phyloP scores from a whole-genome alignment of 1,284 basidiomycete species.

The Neonothopanus nambi region DNA sequence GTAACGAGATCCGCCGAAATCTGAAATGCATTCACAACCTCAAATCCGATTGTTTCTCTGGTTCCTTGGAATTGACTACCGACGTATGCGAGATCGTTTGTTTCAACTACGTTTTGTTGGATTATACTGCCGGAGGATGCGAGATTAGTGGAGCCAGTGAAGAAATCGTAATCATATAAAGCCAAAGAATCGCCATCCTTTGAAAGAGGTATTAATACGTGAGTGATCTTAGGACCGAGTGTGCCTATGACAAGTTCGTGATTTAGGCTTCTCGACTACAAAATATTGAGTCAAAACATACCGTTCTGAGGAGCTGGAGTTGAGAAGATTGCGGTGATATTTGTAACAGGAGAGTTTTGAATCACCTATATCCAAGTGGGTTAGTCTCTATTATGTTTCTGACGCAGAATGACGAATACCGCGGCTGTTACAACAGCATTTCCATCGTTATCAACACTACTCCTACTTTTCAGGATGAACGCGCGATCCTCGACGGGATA shows the following conservation, averaged over 20 bases:
- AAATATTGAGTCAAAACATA: not conserved
- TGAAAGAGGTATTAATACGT: too few species aligned
- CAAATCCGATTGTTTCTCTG: too few species aligned
- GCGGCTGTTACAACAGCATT: not conserved
- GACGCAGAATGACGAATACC: not conserved
- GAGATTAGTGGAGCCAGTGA: not conserved
- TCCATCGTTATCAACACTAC: not conserved
- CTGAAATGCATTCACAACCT: constrained; percentile 9
- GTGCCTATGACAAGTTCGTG: too few species aligned
- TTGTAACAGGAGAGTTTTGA: not conserved
- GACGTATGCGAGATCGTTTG: not conserved
- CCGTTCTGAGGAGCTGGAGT: not conserved
- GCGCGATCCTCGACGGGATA: constrained; percentile 2
- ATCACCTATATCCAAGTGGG: not conserved
- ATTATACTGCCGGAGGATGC: not conserved
- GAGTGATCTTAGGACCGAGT: too few species aligned
- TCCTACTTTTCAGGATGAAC: not conserved
- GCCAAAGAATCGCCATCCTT: not conserved
- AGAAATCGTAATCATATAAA: not conserved
- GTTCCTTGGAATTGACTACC: not conserved
- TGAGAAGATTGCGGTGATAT: not conserved
- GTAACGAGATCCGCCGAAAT: constrained; percentile 11
- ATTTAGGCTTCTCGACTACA: too few species aligned
- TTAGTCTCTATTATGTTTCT: not conserved
- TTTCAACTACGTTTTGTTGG: not conserved